Conservation (phyloP, 2,329 filamentous ascomycete species). For the Curvularia eragrostidis region DNA sequence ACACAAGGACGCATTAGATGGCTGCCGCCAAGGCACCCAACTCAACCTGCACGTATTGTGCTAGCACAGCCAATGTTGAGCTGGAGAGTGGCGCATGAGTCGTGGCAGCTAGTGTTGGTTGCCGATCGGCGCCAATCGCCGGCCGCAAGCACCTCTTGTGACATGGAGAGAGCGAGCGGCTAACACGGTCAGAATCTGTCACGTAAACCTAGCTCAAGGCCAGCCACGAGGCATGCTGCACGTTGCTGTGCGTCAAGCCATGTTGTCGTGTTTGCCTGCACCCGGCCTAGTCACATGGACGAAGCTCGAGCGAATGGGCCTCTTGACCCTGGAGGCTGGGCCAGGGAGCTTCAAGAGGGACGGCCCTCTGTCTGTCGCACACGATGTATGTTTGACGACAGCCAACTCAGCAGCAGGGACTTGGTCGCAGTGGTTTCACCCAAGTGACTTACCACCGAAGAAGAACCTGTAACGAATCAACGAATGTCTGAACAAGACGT, state of each 20-base stretch:
- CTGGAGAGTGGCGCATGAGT: neutral
- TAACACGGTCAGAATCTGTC: neutral
- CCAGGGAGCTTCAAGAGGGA: conserved; percentile 5
- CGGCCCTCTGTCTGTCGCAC: conserved; percentile 6
- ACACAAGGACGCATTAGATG: neutral
- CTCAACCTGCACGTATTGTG: neutral
- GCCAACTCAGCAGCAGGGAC: neutral
- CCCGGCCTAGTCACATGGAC: neutral
- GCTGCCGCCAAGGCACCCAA: neutral
- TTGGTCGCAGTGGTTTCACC: neutral
- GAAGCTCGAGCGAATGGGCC: neutral
- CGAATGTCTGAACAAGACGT: neutral
- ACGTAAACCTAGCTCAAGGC: conserved; percentile 9
- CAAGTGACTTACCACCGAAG: neutral
- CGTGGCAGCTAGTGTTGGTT: neutral
- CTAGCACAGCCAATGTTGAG: conserved; percentile 1
- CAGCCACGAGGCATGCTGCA: conserved; percentile 14
- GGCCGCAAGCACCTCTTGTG: neutral
- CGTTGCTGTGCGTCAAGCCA: conserved; percentile 4
- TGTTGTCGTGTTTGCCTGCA: conserved; percentile 2
- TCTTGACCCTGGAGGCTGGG: conserved; percentile 2
- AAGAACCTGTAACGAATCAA: neutral
- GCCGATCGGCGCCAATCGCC: conserved; percentile 6
- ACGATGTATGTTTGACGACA: neutral
- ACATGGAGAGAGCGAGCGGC: neutral